A percentile compares a stretch with the other conserved stretches of the same genome.
These are phyloP conservation scores for Pythium sp. DNA, from an alignment of 352 stramenopile species.

Conservation along the genomic window DNA sequence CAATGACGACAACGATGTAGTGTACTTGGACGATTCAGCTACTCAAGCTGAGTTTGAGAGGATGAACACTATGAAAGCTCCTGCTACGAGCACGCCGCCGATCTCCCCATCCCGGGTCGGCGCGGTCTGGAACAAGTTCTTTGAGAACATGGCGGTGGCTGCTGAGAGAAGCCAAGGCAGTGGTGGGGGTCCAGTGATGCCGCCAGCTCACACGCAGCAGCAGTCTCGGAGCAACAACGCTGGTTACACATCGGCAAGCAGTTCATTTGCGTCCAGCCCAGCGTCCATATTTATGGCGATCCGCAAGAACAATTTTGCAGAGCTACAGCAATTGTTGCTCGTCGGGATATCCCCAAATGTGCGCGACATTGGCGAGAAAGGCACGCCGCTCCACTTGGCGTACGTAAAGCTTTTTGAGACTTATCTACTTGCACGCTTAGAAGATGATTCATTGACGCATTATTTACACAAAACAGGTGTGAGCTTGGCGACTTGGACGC, in stretches of 20 bases:
- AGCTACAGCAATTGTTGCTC: conserved; percentile 48
- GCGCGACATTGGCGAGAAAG: conserved; percentile 56
- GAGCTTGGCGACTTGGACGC: conserved; percentile 64
- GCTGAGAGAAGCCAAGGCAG: neutral
- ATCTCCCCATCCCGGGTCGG: conserved; percentile 46
- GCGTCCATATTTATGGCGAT: conserved; percentile 50
- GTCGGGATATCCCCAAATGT: conserved; percentile 51
- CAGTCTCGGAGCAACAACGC: neutral
- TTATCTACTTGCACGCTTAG: neutral
- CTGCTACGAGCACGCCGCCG: neutral
- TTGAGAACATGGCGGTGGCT: conserved; percentile 50
- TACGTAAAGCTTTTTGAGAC: conserved; percentile 19
- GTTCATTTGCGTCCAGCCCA: neutral
- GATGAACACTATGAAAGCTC: neutral
- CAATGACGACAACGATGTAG: neutral
- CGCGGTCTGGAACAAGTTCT: conserved; percentile 78
- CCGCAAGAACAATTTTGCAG: conserved; percentile 37
- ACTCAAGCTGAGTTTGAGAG: neutral
- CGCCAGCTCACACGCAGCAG: neutral
- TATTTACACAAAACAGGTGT: conserved; percentile 27
- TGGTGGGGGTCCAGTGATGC: neutral
- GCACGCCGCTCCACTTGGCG: conserved; percentile 70
- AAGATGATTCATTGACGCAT: neutral
- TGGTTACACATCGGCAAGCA: neutral
- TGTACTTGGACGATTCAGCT: neutral